These are phyloP conservation scores for Diaporthe sp. DNA, from an alignment of 2,329 filamentous ascomycete species.

Conservation along the genomic window DNA sequence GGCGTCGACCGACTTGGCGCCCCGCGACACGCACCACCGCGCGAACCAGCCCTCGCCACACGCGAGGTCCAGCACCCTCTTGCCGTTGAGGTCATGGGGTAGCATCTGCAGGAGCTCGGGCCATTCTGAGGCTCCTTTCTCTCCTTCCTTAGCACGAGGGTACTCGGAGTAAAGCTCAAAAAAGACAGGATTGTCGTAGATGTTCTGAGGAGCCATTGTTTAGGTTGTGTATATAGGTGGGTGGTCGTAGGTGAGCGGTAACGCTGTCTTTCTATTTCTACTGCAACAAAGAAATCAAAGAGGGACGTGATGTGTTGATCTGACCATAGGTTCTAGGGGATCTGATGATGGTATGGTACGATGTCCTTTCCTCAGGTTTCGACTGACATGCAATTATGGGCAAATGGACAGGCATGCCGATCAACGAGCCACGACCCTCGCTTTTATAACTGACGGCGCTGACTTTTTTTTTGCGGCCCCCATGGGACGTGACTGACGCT, in stretches of 20 bases:
- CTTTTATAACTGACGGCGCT: conserved; percentile 30
- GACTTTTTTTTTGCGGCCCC: conserved; percentile 19
- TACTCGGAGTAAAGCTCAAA: conserved; percentile 58
- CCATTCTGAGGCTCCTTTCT: conserved; percentile 60
- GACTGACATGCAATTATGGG: conserved; percentile 23
- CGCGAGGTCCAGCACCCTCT: conserved; percentile 58
- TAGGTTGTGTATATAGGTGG: not conserved
- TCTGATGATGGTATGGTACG: conserved; percentile 29
- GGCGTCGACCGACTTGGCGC: conserved; percentile 52
- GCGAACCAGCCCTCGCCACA: conserved; percentile 63
- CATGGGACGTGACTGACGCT: conserved; percentile 23
- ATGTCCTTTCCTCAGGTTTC: conserved; percentile 20
- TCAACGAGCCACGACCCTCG: conserved; percentile 30
- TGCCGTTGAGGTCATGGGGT: conserved; percentile 48
- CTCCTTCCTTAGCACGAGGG: conserved; percentile 56
- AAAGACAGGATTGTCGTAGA: conserved; percentile 58
- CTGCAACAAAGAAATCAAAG: conserved; percentile 31
- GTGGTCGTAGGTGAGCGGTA: conserved; percentile 20
- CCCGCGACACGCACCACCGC: conserved; percentile 56
- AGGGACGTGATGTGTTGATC: conserved; percentile 30
- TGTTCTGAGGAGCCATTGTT: conserved; percentile 50
- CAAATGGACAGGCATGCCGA: conserved; percentile 20
- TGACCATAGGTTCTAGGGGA: conserved; percentile 23
- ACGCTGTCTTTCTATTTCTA: conserved; percentile 27
- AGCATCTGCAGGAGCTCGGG: conserved; percentile 56